Evolutionary conservation across 805 yeast species (phyloP).

Genomic region (Metschnikowia corniflorae): DNA sequence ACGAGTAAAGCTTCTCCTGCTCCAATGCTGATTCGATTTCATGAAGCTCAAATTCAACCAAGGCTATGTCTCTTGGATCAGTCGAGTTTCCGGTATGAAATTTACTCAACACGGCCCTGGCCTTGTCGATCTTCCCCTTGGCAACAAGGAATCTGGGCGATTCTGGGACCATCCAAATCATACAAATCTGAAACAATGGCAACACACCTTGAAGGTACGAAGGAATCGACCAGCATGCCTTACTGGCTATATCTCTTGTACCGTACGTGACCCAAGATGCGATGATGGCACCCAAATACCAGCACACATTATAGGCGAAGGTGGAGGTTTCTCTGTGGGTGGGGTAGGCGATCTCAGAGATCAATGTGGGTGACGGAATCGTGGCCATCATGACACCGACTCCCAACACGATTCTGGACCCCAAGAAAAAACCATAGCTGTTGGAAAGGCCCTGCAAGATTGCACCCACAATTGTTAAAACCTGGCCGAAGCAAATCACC

Average conservation of each 20-base stretch:
- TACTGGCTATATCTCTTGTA: slow-evolving; percentile 25
- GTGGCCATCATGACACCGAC: slow-evolving; percentile 41
- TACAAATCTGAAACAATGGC: slow-evolving; percentile 39
- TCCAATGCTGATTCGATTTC: slow-evolving; percentile 29
- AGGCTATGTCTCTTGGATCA: slow-evolving; percentile 18
- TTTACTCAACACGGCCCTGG: slow-evolving; percentile 37
- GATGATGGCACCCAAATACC: slow-evolving; percentile 53
- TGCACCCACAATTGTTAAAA: slow-evolving; percentile 30
- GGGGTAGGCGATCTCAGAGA: slow-evolving; percentile 51
- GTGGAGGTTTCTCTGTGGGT: slow-evolving; percentile 27
- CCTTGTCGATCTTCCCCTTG: slow-evolving; percentile 41
- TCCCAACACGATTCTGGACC: slow-evolving; percentile 47
- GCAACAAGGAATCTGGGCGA: slow-evolving; percentile 45
- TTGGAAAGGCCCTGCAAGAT: slow-evolving; percentile 36
- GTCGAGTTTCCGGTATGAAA: slow-evolving; percentile 39
- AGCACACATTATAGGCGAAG: slow-evolving; percentile 47
- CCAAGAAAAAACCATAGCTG: slow-evolving; percentile 36
- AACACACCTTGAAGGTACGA: slow-evolving; percentile 47
- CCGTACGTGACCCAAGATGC: slow-evolving; percentile 54
- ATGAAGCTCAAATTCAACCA: slow-evolving; percentile 23
- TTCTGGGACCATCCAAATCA: slow-evolving; percentile 39
- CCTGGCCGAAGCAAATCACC: slow-evolving; percentile 27
- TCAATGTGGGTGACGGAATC: slow-evolving; percentile 46
- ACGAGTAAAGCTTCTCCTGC: slow-evolving; percentile 32
- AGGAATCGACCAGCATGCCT: slow-evolving; percentile 52